Percentiles rank a stretch among this genome's conserved stretches.
phyloP scores from a whole-genome alignment of 352 stramenopile species.

The Aphanomyces stellatus region DNA sequence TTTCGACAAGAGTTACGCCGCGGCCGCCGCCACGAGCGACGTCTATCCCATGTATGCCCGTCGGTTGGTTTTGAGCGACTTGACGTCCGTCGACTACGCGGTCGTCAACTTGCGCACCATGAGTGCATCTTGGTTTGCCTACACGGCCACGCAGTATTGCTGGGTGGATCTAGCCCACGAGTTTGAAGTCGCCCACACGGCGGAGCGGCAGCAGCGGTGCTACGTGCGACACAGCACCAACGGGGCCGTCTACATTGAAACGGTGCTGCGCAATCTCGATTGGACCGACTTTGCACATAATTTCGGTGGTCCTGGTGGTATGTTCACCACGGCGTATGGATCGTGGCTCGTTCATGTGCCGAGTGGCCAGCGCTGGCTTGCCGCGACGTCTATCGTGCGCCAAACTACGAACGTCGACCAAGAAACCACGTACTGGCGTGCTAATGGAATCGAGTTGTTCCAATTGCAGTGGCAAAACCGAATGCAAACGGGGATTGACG shows the following conservation, averaged over 20 bases:
- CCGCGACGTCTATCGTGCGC: background rate
- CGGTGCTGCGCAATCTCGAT: background rate
- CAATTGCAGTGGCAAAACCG: slow-evolving; percentile 14
- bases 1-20: background rate
- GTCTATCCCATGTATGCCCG: slow-evolving; percentile 3
- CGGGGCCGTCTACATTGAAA: slow-evolving; percentile 7
- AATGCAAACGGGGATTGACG: background rate
- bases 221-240: background rate
- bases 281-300: background rate
- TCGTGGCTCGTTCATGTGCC: background rate
- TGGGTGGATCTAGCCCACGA: slow-evolving; percentile 7
- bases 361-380: background rate
- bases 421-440: background rate
- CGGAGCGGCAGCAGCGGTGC: background rate
- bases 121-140: background rate
- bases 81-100: slow-evolving; percentile 9
- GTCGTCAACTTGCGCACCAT: background rate
- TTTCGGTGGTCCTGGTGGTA: background rate
- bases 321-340: background rate
- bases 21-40: background rate
- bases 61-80: background rate
- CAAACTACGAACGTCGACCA: background rate
- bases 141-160: slow-evolving; percentile 2
- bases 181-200: slow-evolving; percentile 15
- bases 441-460: background rate